Base-by-base conservation (phyloP, 176 grass and related monocot genomes). In the Zizania latifolia region DNA sequence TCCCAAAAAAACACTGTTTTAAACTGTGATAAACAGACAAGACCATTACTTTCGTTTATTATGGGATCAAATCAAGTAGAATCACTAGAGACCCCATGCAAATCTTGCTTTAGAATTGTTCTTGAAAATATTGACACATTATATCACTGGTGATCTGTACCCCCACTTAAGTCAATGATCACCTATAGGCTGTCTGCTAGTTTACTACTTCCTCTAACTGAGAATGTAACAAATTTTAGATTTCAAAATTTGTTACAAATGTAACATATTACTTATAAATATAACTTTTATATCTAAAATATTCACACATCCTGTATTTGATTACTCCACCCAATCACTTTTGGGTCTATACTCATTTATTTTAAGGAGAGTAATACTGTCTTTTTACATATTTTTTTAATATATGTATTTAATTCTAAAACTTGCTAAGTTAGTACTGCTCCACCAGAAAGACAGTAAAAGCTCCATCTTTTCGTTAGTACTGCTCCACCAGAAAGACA, bases 101-200 rank as follows among this genome's bases (percentile, higher is more conserved):
- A 71, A 71, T 78, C 75, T 12, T 53, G 55, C 41, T 86, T 75
- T 58, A 43, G 53, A 48, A 75, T 75, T 55, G 41, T 26, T 21
- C 54, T 27, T 69, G 33, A 51, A 81, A 44, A 72, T 48, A 53
- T 6, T 12, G 15, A 48, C 41, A 51, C 36, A 30, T 71, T 32
- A 24, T 4, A 24, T 1, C 60, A 37, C 29, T 10, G 56, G n/a
- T 63, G 50, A 68, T 74, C 57, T 82, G 41, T 82, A 63, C 55
- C 67, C 67, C 58, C 78, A 77, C 78, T 82, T 40, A 31, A 4
- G 29, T 67, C 9, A 8, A 9, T 30, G 8, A 30, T 46, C 38
- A 28, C 15, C 8, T n/a, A 28, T 82, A 7, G 48, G 53, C n/a
- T n/a, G 0, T 45, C 29, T 67, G 62, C 2, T 28, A 36, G 36